Base-by-base conservation (phyloP, 1,139 yeast species). In the Sugiyamaella paludigena region DNA sequence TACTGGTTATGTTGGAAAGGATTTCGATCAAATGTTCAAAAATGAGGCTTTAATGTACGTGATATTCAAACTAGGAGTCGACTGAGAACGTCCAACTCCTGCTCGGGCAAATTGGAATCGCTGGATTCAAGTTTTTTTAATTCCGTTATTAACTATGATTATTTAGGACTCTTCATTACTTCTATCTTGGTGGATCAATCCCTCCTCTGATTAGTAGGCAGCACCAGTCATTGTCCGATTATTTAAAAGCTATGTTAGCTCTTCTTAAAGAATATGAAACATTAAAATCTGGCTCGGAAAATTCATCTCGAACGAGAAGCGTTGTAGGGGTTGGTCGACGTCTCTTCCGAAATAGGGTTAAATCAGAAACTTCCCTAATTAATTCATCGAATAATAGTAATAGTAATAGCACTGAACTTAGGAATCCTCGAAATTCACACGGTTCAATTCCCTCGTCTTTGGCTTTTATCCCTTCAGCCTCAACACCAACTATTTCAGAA, bases 281-380 rank as follows among this genome's bases (percentile, higher is more conserved):
- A 1, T 45, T 59, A 15, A 50, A 49, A 11, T 51, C 61, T 7
- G 42, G 53, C 26, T 43, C 47, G 1, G 47, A 15, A 7, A 60
- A 57, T 13, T 42, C 55, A 24, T 49, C 60, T 12, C 51, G 57
- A 35, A 52, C 54, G 30, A 56, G 55, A 36, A 30, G 32, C 7
- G 58, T 60, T 10, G 55, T 58, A 4, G 60, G 58, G 7, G 65
- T 60, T 8, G 62, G 65, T 27, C 49, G 64, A 33, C 48, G 63
- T 31, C 53, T 61, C 30, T 59, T 61, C 39, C 49, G 60, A 31
- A 49, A 60, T 7, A 49, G 60, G 34, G 41, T 54, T 40, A 61
- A 61, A 40, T 52, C 59, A 3, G 56, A 48, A 19, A 36, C 50
- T 10, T 43, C 47, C n/a, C 34, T 42, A 9, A 13, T 19, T 19